Percentiles rank a stretch among this genome's conserved stretches.
Evolutionary conservation across 257 asterid species (phyloP).

Genomic region (Avicennia marina): DNA sequence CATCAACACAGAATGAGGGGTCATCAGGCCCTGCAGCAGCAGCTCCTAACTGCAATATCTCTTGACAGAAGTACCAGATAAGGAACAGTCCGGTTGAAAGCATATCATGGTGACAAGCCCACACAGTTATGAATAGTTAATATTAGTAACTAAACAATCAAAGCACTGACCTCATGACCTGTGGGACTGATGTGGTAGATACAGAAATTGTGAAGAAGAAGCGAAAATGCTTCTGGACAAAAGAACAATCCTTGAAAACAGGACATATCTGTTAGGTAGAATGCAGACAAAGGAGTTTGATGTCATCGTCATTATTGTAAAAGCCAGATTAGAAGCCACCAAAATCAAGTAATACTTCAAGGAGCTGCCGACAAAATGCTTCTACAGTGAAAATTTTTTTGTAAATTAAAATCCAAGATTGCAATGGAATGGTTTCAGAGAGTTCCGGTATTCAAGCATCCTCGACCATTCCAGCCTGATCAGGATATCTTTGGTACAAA

Average conservation of each 20-base stretch:
- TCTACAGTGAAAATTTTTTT: no score
- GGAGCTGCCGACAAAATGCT: conserved; percentile 9
- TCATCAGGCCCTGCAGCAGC: conserved; percentile 43
- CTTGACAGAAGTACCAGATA: conserved; percentile 29
- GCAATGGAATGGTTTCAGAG: background rate
- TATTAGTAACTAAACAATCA: conserved; percentile 7
- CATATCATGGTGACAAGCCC: background rate
- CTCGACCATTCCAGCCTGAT: conserved; percentile 6
- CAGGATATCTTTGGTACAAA: background rate
- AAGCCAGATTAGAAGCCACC: no score
- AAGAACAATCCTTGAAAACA: conserved; percentile 68
- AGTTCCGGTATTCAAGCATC: no score
- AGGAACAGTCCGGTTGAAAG: conserved; percentile 18
- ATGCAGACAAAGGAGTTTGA: conserved; percentile 29
- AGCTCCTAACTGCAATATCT: conserved; percentile 69
- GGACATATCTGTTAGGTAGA: conserved; percentile 50
- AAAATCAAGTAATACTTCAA: no score
- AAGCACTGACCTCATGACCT: conserved; percentile 66
- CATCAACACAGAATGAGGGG: conserved; percentile 55
- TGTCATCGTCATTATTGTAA: conserved; percentile 14
- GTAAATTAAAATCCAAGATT: conserved; percentile 8
- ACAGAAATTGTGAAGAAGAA: conserved; percentile 74
- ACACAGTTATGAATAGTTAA: background rate
- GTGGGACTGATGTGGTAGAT: conserved; percentile 73
- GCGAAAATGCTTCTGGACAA: conserved; percentile 67